Conservation (phyloP, 129 eudicot genomes). For the Flaveria trinervia region DNA sequence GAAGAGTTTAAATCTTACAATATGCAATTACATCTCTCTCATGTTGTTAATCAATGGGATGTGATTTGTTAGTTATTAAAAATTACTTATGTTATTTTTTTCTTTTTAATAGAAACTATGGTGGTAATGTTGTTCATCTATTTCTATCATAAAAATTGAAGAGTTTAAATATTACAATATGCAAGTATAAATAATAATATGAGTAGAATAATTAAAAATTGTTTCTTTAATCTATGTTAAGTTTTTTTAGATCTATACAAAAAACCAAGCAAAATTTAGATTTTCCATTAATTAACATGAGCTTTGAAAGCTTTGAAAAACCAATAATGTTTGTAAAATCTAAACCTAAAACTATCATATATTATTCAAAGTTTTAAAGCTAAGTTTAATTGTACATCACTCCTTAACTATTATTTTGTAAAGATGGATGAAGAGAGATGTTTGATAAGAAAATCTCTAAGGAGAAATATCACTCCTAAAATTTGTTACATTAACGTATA, state of each 20-base stretch:
- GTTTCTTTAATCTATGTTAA: neutral
- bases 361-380: neutral
- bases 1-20: no score
- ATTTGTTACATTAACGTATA: neutral
- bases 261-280: neutral
- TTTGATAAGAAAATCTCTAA: neutral
- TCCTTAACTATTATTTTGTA: neutral
- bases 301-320: neutral
- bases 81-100: neutral
- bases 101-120: no score
- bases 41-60: constrained; percentile 11
- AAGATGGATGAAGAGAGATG: neutral
- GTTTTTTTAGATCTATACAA: neutral
- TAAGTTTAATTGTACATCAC: neutral
- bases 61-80: neutral
- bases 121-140: no score
- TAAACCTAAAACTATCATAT: constrained; percentile 11
- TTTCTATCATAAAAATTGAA: no score
- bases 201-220: no score
- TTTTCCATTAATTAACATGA: neutral
- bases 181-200: no score
- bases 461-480: neutral
- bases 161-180: no score
- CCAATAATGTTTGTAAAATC: neutral
- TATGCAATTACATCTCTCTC: constrained; percentile 29